Percentiles rank a stretch among this genome's conserved stretches.
phyloP scores from a whole-genome alignment of 2,329 filamentous ascomycete genomes.

The Ascomycota sp. region DNA sequence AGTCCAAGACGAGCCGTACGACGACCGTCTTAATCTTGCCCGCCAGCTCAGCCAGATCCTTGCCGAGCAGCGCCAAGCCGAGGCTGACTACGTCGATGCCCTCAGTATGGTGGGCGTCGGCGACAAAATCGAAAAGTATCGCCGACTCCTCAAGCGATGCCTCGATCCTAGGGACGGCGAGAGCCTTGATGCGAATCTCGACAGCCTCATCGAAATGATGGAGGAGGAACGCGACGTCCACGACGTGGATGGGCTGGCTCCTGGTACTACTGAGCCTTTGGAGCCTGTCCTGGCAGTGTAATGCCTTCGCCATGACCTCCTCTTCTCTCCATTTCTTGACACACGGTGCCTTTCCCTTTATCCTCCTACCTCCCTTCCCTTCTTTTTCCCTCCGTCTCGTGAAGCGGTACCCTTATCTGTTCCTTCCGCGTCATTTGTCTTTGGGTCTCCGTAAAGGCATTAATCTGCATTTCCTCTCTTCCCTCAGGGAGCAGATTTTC shows the following conservation, averaged over 20 bases:
- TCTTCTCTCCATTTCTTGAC: too few relatives aligned
- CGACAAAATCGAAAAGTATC: slow-evolving; percentile 55
- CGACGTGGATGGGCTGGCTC: slow-evolving; percentile 9
- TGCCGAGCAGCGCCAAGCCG: slow-evolving; percentile 38
- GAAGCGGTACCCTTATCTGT: too few relatives aligned
- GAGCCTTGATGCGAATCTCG: slow-evolving; percentile 43
- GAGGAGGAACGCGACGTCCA: slow-evolving; percentile 35
- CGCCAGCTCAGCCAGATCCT: slow-evolving; percentile 35
- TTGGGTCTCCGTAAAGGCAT: too few relatives aligned
- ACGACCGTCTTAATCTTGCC: slow-evolving; percentile 36
- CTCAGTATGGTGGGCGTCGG: slow-evolving; percentile 49
- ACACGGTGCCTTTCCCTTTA: too few relatives aligned
- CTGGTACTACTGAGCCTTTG: not conserved
- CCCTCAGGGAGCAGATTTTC: too few relatives aligned
- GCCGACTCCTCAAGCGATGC: slow-evolving; percentile 46
- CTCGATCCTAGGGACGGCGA: slow-evolving; percentile 46
- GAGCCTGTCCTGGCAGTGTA: not conserved
- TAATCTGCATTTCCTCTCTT: too few relatives aligned
- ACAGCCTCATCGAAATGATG: slow-evolving; percentile 41
- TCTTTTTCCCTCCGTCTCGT: too few relatives aligned
- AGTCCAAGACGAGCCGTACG: slow-evolving; percentile 22
- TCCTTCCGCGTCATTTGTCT: too few relatives aligned
- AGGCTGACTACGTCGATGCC: slow-evolving; percentile 48
- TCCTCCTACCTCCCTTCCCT: too few relatives aligned
- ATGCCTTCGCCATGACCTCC: too few relatives aligned